Evolutionary conservation across 352 stramenopile species (phyloP), one percentile per base, ranked within the genome.

Genomic region (Lagenidium giganteum): DNA sequence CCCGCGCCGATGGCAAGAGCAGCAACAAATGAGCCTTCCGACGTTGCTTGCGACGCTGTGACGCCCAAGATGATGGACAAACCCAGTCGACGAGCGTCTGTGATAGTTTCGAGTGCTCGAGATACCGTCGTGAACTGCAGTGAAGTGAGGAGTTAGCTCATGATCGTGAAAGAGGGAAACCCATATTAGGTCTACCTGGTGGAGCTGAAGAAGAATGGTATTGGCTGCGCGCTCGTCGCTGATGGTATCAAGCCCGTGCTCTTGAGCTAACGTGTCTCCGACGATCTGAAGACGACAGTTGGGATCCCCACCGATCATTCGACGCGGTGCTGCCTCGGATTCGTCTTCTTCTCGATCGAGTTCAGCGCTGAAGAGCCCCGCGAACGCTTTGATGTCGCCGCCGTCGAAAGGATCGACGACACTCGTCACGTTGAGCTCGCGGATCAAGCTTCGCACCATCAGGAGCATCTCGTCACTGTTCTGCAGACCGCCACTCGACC

Each of bases 371-470:
- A 76, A 36, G 2, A 91, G 49, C n/a, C 61, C 55, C 2, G 61
- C 35, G 21, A 84, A 86, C 18, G 54, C 57, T 35, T 72, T 74
- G 54, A 86, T 28, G 30, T 91, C 73, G 1, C 54, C 45, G 2
- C 49, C 42, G 20, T 77, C 75, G 35, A 91, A 87, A 4, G 78
- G 73, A 34, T 88, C 78, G 2, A 88, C 57, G 21, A 91, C 60
- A 0, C 57, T 54, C 4, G 59, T 51, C 21, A 91, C 44, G n/a
- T 74, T 53, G 9, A 87, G 50, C 42, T 87, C 67, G 16, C 64
- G 59, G 3, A 86, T 48, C 30, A 38, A 75, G 41, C 55, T 72
- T 16, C 60, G 66, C 13, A 86, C 44, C 33, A 83, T 68, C 18
- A 83, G 68, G 14, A 83, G 35, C 47, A 88, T 47, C 27, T 88